Conservation (phyloP, 495 filamentous ascomycete species). For the Talaromyces trachyspermus region DNA sequence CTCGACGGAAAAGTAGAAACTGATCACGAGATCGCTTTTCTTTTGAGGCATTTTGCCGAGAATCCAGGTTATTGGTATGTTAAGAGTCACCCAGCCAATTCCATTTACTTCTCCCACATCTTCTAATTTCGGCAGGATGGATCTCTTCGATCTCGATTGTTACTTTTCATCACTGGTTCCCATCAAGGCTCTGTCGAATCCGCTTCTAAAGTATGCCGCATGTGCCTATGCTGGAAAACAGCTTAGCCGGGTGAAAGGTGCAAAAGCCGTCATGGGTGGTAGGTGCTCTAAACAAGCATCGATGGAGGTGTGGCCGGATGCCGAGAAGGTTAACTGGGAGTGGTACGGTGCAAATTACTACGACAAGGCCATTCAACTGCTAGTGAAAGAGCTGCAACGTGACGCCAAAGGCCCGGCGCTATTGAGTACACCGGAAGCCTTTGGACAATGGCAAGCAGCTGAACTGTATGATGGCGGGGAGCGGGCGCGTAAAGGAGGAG, state of each 20-base stretch:
- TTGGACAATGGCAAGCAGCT: slow-evolving; percentile 32
- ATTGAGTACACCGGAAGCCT: slow-evolving; percentile 26
- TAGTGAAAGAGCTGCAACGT: slow-evolving; percentile 50
- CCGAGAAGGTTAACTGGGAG: slow-evolving; percentile 41
- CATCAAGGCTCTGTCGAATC: slow-evolving; percentile 47
- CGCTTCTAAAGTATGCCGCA: slow-evolving; percentile 52
- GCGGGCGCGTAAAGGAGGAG: slow-evolving; percentile 32
- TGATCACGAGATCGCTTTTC: slow-evolving; percentile 51
- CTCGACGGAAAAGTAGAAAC: slow-evolving; percentile 31
- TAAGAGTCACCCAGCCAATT: too few relatives aligned
- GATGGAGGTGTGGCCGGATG: slow-evolving; percentile 45
- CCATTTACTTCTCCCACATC: too few relatives aligned
- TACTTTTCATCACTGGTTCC: slow-evolving; percentile 56
- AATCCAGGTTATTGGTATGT: slow-evolving; percentile 50
- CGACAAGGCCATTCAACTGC: slow-evolving; percentile 41
- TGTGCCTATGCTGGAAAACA: slow-evolving; percentile 57
- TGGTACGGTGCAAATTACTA: slow-evolving; percentile 47
- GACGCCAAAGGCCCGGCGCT: slow-evolving; percentile 32
- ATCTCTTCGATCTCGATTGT: slow-evolving; percentile 51
- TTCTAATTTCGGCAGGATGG: slow-evolving; percentile 44
- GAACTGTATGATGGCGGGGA: slow-evolving; percentile 26
- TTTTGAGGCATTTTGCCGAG: slow-evolving; percentile 56
- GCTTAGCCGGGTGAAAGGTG: slow-evolving; percentile 45
- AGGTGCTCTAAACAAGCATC: slow-evolving; percentile 40
- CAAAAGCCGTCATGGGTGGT: slow-evolving; percentile 43